Evolutionary conservation across 306 rosid species (phyloP).

Genomic region (Mucuna pruriens): DNA sequence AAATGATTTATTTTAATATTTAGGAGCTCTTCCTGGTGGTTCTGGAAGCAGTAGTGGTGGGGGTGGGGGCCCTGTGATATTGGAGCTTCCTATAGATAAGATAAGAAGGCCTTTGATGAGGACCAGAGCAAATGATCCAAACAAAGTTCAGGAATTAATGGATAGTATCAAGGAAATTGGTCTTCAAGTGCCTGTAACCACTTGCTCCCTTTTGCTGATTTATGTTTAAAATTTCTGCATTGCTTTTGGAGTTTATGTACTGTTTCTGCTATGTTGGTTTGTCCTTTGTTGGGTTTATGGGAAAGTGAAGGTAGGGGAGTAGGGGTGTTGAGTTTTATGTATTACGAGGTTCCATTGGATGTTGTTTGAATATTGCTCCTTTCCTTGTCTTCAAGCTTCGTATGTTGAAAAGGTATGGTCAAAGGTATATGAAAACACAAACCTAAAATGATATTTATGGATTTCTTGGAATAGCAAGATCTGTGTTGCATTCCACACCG

Average conservation of each 20-base stretch:
- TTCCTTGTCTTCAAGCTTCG: not conserved
- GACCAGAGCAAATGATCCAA: slow-evolving; percentile 79
- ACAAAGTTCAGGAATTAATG: slow-evolving; percentile 82
- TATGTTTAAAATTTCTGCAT: not conserved
- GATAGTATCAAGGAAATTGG: slow-evolving; percentile 87
- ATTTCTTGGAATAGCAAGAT: not conserved
- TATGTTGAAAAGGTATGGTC: not conserved
- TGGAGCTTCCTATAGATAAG: slow-evolving; percentile 95
- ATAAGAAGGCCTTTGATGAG: slow-evolving; percentile 90
- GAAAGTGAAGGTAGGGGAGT: not conserved
- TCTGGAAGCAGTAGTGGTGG: slow-evolving; percentile 53
- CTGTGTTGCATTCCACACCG: not conserved
- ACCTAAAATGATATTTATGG: not conserved
- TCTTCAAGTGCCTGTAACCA: slow-evolving; percentile 87
- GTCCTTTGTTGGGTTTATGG: not conserved
- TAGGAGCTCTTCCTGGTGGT: slow-evolving; percentile 66
- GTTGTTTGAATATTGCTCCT: not conserved
- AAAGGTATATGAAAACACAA: not conserved
- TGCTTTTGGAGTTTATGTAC: not conserved
- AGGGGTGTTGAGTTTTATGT: not conserved
- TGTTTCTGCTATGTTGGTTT: not conserved
- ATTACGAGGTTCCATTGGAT: not conserved
- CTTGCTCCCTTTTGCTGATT: slow-evolving; percentile 21
- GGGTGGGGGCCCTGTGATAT: slow-evolving; percentile 76
- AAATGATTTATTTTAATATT: not conserved